Conservation (phyloP, 2,329 filamentous ascomycete species). For the Xylaria arbuscula region DNA sequence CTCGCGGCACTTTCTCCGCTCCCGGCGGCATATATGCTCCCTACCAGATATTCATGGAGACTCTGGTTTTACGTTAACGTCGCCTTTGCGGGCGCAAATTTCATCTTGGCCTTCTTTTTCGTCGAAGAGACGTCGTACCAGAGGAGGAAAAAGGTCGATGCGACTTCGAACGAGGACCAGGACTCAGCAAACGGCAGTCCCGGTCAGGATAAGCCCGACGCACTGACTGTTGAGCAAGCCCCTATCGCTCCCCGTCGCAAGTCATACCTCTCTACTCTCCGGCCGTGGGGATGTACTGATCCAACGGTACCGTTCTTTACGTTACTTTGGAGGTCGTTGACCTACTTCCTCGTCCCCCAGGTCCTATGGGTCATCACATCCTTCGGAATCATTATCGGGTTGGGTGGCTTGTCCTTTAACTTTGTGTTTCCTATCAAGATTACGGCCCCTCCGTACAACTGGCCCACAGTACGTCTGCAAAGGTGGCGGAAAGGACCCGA, state of each 20-base stretch:
- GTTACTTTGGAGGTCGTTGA: conserved; percentile 56
- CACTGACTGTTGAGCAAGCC: conserved; percentile 38
- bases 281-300: conserved; percentile 54
- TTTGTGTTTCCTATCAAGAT: conserved; percentile 60
- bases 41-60: conserved; percentile 67
- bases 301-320: conserved; percentile 54
- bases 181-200: conserved; percentile 6
- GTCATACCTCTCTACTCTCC: conserved; percentile 54
- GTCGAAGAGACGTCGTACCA: conserved; percentile 64
- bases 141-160: conserved; percentile 40
- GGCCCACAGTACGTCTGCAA: conserved; percentile 51
- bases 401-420: conserved; percentile 59
- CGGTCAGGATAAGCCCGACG: conserved; percentile 44
- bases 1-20: conserved; percentile 66
- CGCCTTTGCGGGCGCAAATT: conserved; percentile 60
- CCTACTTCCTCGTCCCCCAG: conserved; percentile 58
- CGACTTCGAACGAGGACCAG: conserved; percentile 5
- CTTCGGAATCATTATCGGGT: conserved; percentile 59
- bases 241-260: conserved; percentile 50
- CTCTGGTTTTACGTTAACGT: conserved; percentile 71
- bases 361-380: conserved; percentile 60
- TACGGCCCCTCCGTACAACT: conserved; percentile 56
- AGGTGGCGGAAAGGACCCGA: neutral
- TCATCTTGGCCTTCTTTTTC: conserved; percentile 62
- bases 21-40: conserved; percentile 71